Conservation (phyloP, 352 stramenopile genomes). For the Pythium brachiatum region DNA sequence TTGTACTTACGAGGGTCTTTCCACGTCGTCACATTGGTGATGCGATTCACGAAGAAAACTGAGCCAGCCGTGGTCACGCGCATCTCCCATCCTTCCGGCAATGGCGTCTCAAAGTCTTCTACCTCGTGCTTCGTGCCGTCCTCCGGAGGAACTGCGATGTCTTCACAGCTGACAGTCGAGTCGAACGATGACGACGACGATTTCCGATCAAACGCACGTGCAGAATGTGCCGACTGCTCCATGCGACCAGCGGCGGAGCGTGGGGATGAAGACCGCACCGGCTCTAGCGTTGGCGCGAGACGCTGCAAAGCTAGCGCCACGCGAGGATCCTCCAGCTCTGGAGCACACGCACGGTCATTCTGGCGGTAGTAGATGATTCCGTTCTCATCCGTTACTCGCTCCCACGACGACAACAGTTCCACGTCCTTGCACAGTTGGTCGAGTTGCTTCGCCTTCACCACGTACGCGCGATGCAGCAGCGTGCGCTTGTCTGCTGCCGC, state of each 20-base stretch:
- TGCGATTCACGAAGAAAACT: conserved; percentile 80
- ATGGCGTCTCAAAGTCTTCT: conserved; percentile 69
- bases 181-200: conserved; percentile 44
- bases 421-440: conserved; percentile 51
- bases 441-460: conserved; percentile 57
- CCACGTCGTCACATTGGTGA: conserved; percentile 74
- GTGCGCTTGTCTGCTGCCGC: conserved; percentile 36
- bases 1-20: conserved; percentile 50
- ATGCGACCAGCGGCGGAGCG: conserved; percentile 28
- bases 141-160: conserved; percentile 48
- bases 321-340: conserved; percentile 57
- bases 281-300: background rate
- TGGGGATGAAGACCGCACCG: conserved; percentile 20
- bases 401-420: conserved; percentile 37
- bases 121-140: conserved; percentile 62
- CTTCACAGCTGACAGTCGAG: conserved; percentile 31
- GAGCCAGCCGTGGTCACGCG: conserved; percentile 59
- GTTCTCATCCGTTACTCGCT: conserved; percentile 47
- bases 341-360: conserved; percentile 32
- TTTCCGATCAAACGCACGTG: conserved; percentile 18
- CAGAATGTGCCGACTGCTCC: conserved; percentile 18
- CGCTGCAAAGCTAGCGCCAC: conserved; percentile 30
- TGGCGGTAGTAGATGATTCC: conserved; percentile 49
- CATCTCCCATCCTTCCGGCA: conserved; percentile 82
- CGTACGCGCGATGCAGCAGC: conserved; percentile 39